Conservation (phyloP, 768 basidiomycete species). For the Phanerochaete sordida region DNA sequence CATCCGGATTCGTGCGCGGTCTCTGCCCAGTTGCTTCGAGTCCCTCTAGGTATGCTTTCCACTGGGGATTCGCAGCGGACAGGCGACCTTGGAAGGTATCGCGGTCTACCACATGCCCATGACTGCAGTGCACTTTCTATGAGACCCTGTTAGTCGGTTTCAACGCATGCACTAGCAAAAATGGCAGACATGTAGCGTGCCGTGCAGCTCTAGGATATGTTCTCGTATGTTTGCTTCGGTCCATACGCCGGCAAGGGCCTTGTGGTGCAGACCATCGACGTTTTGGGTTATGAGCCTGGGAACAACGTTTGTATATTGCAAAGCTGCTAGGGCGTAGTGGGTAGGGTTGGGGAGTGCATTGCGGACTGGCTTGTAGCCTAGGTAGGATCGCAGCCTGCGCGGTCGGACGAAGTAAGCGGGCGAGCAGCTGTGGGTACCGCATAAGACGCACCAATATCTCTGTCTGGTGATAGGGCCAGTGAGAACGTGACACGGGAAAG, state of each 20-base stretch:
- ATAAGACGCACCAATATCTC: slow-evolving; percentile 64
- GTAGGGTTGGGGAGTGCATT: slow-evolving; percentile 83
- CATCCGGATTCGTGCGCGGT: slow-evolving; percentile 87
- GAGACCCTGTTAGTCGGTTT: neutral
- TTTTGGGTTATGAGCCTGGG: slow-evolving; percentile 77
- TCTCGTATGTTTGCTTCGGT: slow-evolving; percentile 31
- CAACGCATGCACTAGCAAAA: neutral
- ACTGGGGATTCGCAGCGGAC: slow-evolving; percentile 70
- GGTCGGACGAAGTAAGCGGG: neutral
- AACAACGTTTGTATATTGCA: slow-evolving; percentile 65
- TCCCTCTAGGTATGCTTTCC: slow-evolving; percentile 68
- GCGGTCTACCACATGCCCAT: slow-evolving; percentile 66
- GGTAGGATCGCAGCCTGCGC: slow-evolving; percentile 62
- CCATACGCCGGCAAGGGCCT: slow-evolving; percentile 55
- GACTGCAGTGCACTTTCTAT: slow-evolving; percentile 74
- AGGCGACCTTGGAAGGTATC: slow-evolving; percentile 72
- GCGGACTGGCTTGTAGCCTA: slow-evolving; percentile 87
- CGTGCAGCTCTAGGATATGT: slow-evolving; percentile 81
- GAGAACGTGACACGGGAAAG: neutral
- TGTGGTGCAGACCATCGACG: slow-evolving; percentile 93
- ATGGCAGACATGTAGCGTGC: slow-evolving; percentile 69
- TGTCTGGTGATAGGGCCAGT: slow-evolving; percentile 44
- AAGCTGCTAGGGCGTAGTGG: slow-evolving; percentile 81
- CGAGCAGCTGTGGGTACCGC: neutral
- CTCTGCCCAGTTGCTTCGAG: slow-evolving; percentile 53